phyloP scores from a whole-genome alignment of 257 asterid species.

The Nicotiana otophora region DNA sequence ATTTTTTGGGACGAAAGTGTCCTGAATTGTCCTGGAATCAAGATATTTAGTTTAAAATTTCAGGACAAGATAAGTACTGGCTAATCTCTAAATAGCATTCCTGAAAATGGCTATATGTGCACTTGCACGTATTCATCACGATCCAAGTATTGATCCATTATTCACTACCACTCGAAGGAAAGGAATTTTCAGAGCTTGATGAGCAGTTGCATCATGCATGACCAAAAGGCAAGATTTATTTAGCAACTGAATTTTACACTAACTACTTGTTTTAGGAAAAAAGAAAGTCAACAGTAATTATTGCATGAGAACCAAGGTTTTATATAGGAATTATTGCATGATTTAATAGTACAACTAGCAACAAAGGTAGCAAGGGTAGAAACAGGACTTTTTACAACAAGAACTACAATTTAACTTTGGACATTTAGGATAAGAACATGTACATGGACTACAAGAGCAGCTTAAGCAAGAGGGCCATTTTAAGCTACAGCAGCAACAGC shows the following conservation, averaged over 20 bases:
- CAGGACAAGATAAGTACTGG: too few species aligned
- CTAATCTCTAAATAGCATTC: too few species aligned
- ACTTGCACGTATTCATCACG: background rate
- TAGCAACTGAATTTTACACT: background rate
- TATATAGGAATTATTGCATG: conserved; percentile 7
- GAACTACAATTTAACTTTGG: conserved; percentile 41
- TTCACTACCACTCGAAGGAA: background rate
- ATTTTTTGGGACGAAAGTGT: too few species aligned
- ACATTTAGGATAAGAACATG: conserved; percentile 28
- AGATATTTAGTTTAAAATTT: too few species aligned
- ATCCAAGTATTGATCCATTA: background rate
- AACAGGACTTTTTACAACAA: conserved; percentile 47
- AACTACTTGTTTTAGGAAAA: background rate
- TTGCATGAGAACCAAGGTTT: background rate
- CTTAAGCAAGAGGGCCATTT: conserved; percentile 29
- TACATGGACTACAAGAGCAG: conserved; percentile 23
- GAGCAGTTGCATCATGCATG: background rate
- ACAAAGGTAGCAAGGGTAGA: conserved; percentile 55
- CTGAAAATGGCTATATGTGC: too few species aligned
- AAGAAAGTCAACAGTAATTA: background rate
- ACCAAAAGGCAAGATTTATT: background rate
- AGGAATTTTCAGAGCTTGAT: background rate
- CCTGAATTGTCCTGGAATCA: too few species aligned
- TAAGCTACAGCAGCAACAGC: conserved; percentile 35
- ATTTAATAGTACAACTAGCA: conserved; percentile 24